Evolutionary conservation across 129 eudicot genomes (phyloP).

Genomic region (Erigeron canadensis): DNA sequence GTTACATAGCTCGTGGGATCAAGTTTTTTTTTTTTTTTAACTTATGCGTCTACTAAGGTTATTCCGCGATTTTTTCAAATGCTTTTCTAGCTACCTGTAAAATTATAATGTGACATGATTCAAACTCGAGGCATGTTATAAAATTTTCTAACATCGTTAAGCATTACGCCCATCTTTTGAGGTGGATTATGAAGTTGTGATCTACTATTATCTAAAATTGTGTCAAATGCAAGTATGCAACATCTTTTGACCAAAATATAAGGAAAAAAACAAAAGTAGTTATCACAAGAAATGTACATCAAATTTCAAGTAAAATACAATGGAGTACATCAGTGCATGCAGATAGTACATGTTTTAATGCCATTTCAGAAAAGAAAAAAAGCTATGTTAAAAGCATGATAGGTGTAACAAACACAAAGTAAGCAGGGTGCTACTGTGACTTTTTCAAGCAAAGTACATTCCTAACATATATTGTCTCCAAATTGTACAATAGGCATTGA

Average conservation of each 20-base stretch:
- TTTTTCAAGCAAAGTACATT: conserved; percentile 37
- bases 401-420: conserved; percentile 4
- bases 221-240: conserved; percentile 18
- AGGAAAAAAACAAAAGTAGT: conserved; percentile 6
- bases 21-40: no score
- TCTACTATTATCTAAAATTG: neutral
- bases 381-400: conserved; percentile 8
- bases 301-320: neutral
- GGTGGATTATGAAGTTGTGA: neutral
- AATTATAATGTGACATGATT: no score
- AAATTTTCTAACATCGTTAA: no score
- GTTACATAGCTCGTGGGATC: no score
- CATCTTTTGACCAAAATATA: conserved; percentile 21
- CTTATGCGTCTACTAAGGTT: neutral
- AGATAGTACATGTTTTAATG: conserved; percentile 29
- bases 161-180: no score
- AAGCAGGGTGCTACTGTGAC: conserved; percentile 18
- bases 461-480: conserved; percentile 20
- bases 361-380: neutral
- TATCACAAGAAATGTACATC: conserved; percentile 12
- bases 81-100: no score
- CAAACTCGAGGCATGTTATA: no score
- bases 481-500: conserved; percentile 27
- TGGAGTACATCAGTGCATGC: conserved; percentile 25
- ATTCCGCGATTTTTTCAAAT: no score